Evolutionary conservation across 306 rosid species (phyloP), one percentile per base, ranked within the genome.

Genomic region (Rosa lucieae): DNA sequence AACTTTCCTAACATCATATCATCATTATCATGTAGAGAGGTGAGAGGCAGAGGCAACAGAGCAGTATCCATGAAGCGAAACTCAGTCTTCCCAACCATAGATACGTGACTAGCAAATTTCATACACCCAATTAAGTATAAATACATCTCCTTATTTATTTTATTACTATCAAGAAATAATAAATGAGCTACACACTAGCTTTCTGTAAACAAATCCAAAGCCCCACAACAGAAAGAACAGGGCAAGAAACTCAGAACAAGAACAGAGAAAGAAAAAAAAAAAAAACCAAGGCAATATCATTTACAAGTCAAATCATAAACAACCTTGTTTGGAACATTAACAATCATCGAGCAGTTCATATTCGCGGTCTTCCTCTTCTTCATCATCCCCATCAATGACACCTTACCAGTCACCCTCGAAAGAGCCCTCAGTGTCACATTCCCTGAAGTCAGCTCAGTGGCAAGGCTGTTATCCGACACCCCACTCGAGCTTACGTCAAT

Each of bases 281-380:
- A 12, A 10, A 65, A 29, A 12, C 26, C 42, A 14, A 37, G 5
- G 11, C 47, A 21, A 62, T 14, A 67, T 76, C 73, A 79, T 62
- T 72, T 65, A 72, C 82, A 79, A n/a, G 61, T 47, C 61, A 72
- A 72, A 48, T 72, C 52, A 18, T 35, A 18, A 71, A 72, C 82
- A n/a, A 5, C 26, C 55, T 9, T 8, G 35, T 15, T 37, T 37
- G 18, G 71, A 70, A 48, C 53, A 62, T 79, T 48, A 39, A 79
- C 55, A 20, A 52, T 47, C 80, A 81, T 81, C 7, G 84, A 43
- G 71, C 84, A 75, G 56, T 75, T 81, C 84, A 81, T 81, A 6
- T 75, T 47, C 0, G 84, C 80, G n/a, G 80, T 81, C 53, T 81
- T 75, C 40, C 40, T 39, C 76, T 81, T 81, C 84, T 81, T 81